phyloP scores from a whole-genome alignment of 345 rosid genomes.

The Toxicodendron radicans region DNA sequence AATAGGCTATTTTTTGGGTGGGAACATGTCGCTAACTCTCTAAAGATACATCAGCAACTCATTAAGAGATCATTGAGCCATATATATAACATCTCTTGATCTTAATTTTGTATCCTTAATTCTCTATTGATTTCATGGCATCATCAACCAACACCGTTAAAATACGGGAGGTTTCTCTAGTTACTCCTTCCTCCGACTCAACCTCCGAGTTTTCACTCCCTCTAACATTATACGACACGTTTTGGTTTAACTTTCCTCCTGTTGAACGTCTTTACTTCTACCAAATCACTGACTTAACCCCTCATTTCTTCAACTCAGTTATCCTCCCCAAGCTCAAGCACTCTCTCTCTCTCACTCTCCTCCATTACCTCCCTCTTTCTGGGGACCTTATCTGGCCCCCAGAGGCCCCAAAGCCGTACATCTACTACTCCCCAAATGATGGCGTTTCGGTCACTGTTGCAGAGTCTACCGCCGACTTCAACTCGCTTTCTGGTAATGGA shows the following conservation, averaged over 20 bases:
- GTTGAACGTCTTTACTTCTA: conserved; percentile 39
- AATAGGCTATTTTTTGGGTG: no score
- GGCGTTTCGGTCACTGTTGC: conserved; percentile 17
- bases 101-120: no score
- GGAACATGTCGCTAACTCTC: no score
- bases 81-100: no score
- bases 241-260: conserved; percentile 30
- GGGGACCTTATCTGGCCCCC: conserved; percentile 31
- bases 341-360: conserved; percentile 38
- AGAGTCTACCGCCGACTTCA: conserved; percentile 31
- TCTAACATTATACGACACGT: conserved; percentile 29
- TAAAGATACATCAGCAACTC: no score
- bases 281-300: conserved; percentile 25
- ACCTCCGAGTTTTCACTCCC: conserved; percentile 27
- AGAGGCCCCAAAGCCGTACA: conserved; percentile 18
- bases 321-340: conserved; percentile 38
- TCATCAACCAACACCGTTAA: conserved; percentile 9
- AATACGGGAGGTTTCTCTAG: conserved; percentile 24
- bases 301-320: conserved; percentile 27
- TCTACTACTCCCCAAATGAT: no score
- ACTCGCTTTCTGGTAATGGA: conserved; percentile 21
- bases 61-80: no score
- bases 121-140: no score
- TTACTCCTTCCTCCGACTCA: conserved; percentile 21
- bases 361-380: conserved; percentile 32